Base-by-base conservation (phyloP, 2,329 filamentous ascomycete genomes). In the Ascochyta viciae-villosae region DNA sequence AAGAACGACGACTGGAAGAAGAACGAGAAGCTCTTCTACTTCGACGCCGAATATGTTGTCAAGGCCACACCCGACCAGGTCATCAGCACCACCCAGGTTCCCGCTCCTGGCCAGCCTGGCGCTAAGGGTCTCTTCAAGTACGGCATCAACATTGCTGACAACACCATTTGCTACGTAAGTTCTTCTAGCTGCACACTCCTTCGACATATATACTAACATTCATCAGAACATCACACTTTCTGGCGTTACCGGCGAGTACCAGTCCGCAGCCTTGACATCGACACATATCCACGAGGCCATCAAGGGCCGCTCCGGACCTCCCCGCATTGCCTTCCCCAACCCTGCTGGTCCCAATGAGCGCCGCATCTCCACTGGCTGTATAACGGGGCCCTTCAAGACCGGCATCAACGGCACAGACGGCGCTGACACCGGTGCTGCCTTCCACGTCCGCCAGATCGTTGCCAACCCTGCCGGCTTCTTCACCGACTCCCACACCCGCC, bases 271-370 rank as follows among this genome's bases (percentile, higher is more conserved):
- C 39, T 62, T 69, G 26, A 83, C 82, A 6, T 81, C 83, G 16
- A 86, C 83, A 1, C 83, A 85, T 69, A 81, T 85, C 60, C 83
- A 85, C 71, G 73, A 85, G 68, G 82, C 73, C 6, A 67, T 62
- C 22, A 74, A 71, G 52, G 82, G 82, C 58, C 72, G 70, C 45
- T 64, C 78, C 19, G 83, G 83, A 6, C 82, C 83, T 34, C 83
- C 83, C 50, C 76, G 82, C 64, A 65, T 81, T 40, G 82, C 80
- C 23, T 53, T 60, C 27, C 33, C 46, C 26, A 72, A 72, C 59
- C 67, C 69, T 8, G 56, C 62, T 12, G 82, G 80, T 6, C 80
- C 63, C 3, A 66, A 69, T 77, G 55, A 60, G 6, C 59, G 61
- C 27, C 64, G 67, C 12, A 50, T 63, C 15, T 67, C 65, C 1